Evolutionary conservation across 2,329 filamentous ascomycete species (phyloP), one percentile per base, ranked within the genome.

Genomic region (Zymoseptoria passerinii): DNA sequence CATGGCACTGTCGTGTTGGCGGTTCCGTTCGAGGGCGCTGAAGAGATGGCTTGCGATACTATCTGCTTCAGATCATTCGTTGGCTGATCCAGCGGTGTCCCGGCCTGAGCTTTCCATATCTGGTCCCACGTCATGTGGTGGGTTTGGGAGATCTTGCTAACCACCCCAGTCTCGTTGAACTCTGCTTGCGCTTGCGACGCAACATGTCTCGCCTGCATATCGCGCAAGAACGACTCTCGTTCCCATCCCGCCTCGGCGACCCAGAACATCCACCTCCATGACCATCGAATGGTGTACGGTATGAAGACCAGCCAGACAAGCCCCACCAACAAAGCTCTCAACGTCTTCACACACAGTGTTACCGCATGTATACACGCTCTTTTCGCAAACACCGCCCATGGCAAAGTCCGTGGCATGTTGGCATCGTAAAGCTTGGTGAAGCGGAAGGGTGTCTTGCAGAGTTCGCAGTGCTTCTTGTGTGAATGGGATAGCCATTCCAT

Each of bases 401-500:
- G 94, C 13, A 99, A 81, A 10, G 83, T 84, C 62, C 84, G 83
- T 1, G 94, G 95, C 94, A 99, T 99, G 70, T 92, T 83, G 3
- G 91, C 90, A 61, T 92, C 86, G 77, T 99, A 99, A 48, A 99
- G 83, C 75, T 99, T 99, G 55, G 94, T 99, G 78, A 99, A 99
- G 61, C 91, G 89, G 71, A 97, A 99, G 0, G 92, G 87, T 2
- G 94, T 99, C 78, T 99, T 99, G 84, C 94, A 99, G 40, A 99
- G 85, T 78, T 99, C 94, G 80, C 95, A 99, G 78, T 99, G 89
- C 75, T 97, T 97, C 83, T 99, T 99, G 73, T 99, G 92, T 1
- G 94, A 97, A 74, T 99, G 95, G 53, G 91, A 92, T 20, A 99
- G 81, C 94, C 94, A 99, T 75, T 97, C 92, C 88, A 99, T 96